Conservation (phyloP, 306 rosid species). For the Biancaea sappan region DNA sequence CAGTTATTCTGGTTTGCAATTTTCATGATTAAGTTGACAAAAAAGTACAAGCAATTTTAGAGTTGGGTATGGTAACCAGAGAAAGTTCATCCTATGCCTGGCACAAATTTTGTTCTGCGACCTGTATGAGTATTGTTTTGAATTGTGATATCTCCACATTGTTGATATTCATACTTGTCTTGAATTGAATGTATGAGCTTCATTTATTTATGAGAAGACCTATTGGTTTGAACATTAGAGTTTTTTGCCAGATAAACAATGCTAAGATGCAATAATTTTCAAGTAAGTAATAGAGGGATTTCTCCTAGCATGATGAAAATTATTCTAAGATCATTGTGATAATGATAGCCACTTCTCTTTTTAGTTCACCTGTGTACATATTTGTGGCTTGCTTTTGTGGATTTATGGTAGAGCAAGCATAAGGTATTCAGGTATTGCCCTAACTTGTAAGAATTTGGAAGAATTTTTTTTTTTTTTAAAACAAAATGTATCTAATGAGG, state of each 20-base stretch:
- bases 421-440: not conserved
- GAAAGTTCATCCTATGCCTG: not conserved
- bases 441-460: not conserved
- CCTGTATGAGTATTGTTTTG: not conserved
- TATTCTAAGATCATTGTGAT: not conserved
- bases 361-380: not conserved
- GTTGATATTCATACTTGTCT: not conserved
- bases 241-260: not conserved
- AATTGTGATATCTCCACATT: not conserved
- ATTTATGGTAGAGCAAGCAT: not conserved
- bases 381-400: not conserved
- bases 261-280: slow-evolving; percentile 25
- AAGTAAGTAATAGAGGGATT: not conserved
- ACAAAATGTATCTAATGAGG: not conserved
- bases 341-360: not conserved
- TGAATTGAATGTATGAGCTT: slow-evolving; percentile 7
- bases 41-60: not conserved
- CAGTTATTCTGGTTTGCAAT: not conserved
- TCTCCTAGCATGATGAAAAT: not conserved
- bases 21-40: not conserved
- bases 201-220: not conserved
- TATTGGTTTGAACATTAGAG: slow-evolving; percentile 12
- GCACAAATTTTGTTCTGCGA: not conserved
- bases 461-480: too few relatives aligned
- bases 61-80: not conserved